Base-by-base conservation (phyloP, 139 green algal genomes). In the Chlamydomonas sp. region DNA sequence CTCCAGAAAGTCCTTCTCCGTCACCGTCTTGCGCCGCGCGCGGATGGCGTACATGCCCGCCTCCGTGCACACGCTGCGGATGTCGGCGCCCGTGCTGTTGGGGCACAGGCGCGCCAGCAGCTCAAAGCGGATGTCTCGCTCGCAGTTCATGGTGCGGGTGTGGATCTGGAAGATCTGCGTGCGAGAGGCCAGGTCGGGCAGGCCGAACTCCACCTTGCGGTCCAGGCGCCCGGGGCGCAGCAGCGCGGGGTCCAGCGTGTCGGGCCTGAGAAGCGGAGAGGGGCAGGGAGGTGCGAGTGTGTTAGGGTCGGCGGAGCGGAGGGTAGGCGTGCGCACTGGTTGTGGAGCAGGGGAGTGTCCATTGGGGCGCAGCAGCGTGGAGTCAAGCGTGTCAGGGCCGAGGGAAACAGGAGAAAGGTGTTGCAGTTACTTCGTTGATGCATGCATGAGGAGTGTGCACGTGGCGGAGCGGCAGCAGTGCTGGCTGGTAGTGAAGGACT, bases 111-210 rank as follows among this genome's bases (percentile, higher is more conserved):
- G 93, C 31, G 96, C 95, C 59, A 99, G 94, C 74, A 99, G 96
- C 96, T 99, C 96, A 83, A 96, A 98, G 12, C 98, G 93, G 89
- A 99, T 99, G 93, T 99, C 97, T 4, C 97, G 94, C 94, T 99
- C 98, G 74, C 96, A 97, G 87, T 96, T 97, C 98, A 99, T 99
- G 2, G 97, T 95, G 73, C 98, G 94, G 0, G 97, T 98, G 94
- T 99, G 98, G 90, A 99, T 99, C 88, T 96, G 91, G 95, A 99
- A 99, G 93, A 99, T 99, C 91, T 99, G 97, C 7, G 97, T 97
- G 81, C 98, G 90, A 59, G 82, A 93, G 91, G 99, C 97, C 64
- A 99, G 93, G 90, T 99, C 98, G 14, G 98, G 98, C 83, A 99
- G 93, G 10, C 96, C 95, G 90, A 99, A 99, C 93, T 99, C 98